These are phyloP conservation scores for Debaryomyces castellii DNA, from an alignment of 805 yeast species.

Conservation along the genomic window DNA sequence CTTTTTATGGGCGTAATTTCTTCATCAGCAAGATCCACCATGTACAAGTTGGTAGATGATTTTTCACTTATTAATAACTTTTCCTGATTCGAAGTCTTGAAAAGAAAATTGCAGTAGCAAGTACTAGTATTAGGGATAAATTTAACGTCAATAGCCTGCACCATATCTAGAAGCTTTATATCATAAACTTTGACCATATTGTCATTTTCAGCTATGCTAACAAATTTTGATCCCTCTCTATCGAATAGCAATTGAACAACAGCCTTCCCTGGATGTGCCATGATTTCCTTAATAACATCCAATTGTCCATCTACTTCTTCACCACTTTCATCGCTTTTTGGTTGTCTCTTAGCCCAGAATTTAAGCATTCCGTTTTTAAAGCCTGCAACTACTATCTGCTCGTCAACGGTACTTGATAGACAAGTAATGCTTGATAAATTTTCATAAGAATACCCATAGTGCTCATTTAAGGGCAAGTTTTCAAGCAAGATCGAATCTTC, in stretches of 20 bases:
- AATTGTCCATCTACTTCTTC: slow-evolving; percentile 9
- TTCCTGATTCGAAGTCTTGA: slow-evolving; percentile 5
- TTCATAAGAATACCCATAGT: slow-evolving; percentile 8
- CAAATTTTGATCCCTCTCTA: slow-evolving; percentile 13
- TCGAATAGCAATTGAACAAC: slow-evolving; percentile 16
- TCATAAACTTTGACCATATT: slow-evolving; percentile 18
- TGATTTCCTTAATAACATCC: slow-evolving; percentile 13
- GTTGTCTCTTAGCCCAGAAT: slow-evolving; percentile 14
- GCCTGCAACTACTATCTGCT: slow-evolving; percentile 15
- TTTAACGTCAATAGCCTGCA: slow-evolving; percentile 14
- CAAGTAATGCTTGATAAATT: slow-evolving; percentile 13
- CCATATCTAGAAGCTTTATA: slow-evolving; percentile 20
- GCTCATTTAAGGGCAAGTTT: slow-evolving; percentile 2
- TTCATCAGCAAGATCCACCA: slow-evolving; percentile 13
- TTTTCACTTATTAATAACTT: slow-evolving; percentile 12
- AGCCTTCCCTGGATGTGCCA: slow-evolving; percentile 14
- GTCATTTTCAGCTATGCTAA: slow-evolving; percentile 17
- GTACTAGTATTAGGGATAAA: slow-evolving; percentile 13
- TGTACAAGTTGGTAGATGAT: slow-evolving; percentile 8
- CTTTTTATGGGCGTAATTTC: slow-evolving; percentile 4
- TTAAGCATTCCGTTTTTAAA: slow-evolving; percentile 17
- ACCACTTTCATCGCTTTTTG: slow-evolving; percentile 3
- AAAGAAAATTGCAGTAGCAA: slow-evolving; percentile 12
- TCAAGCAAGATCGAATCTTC: slow-evolving; percentile 1
- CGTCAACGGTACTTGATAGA: slow-evolving; percentile 11